Conservation (phyloP, 31 red algal species). For the Odonthalia washingtoniensis region DNA sequence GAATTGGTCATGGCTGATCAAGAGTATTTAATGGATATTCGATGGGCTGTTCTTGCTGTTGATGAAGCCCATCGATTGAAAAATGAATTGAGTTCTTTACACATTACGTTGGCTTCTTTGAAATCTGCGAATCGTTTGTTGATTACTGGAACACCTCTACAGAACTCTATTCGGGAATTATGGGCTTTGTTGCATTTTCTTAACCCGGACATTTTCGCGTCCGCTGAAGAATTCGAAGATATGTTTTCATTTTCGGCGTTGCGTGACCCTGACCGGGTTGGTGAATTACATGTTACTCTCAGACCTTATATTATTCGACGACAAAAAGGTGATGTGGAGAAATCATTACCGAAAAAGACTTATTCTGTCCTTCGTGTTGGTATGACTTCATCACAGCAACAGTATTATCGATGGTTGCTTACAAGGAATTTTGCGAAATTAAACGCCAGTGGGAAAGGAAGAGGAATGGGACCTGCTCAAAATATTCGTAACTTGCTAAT, state of each 20-base stretch:
- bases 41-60: slow-evolving; percentile 89
- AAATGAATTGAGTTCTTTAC: slow-evolving; percentile 85
- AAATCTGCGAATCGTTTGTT: slow-evolving; percentile 89
- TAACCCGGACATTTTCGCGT: slow-evolving; percentile 71
- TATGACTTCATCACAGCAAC: slow-evolving; percentile 82
- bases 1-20: slow-evolving; percentile 81
- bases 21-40: slow-evolving; percentile 54
- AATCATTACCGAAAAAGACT: slow-evolving; percentile 85
- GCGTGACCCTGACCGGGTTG: slow-evolving; percentile 74
- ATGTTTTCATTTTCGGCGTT: slow-evolving; percentile 73
- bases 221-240: slow-evolving; percentile 80
- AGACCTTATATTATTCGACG: slow-evolving; percentile 91
- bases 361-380: slow-evolving; percentile 82
- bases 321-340: slow-evolving; percentile 84
- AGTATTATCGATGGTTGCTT: slow-evolving; percentile 86
- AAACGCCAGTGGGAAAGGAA: slow-evolving; percentile 65
- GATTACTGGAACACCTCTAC: slow-evolving; percentile 98
- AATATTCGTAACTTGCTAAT: slow-evolving; percentile 87
- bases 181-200: slow-evolving; percentile 96
- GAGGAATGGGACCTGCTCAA: slow-evolving; percentile 68
- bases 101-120: slow-evolving; percentile 63
- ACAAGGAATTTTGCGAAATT: slow-evolving; percentile 76
- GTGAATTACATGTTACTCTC: slow-evolving; percentile 69
- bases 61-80: slow-evolving; percentile 99
- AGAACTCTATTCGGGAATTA: slow-evolving; percentile 96